These are phyloP conservation scores for Borovskyia barvae DNA, from an alignment of 208 protist genomes.

Conservation along the genomic window DNA sequence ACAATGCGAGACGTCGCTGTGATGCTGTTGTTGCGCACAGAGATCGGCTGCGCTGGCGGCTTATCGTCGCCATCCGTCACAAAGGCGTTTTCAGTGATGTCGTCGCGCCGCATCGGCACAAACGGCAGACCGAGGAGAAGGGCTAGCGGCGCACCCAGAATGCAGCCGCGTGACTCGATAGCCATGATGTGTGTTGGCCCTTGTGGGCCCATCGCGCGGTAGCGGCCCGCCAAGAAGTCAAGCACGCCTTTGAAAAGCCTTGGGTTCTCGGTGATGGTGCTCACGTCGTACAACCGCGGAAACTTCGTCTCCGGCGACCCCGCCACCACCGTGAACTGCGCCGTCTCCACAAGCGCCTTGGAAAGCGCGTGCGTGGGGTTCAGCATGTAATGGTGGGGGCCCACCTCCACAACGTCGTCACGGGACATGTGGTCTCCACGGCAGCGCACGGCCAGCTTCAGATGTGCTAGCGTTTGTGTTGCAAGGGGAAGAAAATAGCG, in stretches of 20 bases:
- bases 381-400: constrained; percentile 45
- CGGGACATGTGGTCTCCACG: background rate
- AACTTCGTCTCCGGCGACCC: background rate
- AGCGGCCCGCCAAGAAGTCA: constrained; percentile 61
- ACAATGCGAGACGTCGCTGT: constrained; percentile 55
- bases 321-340: constrained; percentile 14
- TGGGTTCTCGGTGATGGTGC: constrained; percentile 76
- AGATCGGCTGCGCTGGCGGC: constrained; percentile 24
- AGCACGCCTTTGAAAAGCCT: constrained; percentile 61
- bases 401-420: constrained; percentile 12
- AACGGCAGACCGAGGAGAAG: constrained; percentile 75
- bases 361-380: constrained; percentile 31
- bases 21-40: constrained; percentile 66
- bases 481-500: background rate
- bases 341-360: constrained; percentile 15
- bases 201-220: constrained; percentile 45
- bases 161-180: constrained; percentile 76
- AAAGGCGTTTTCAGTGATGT: constrained; percentile 29
- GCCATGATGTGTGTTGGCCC: constrained; percentile 75
- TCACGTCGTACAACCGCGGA: constrained; percentile 78
- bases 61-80: constrained; percentile 38
- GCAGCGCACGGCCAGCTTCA: no score
- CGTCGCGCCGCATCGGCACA: constrained; percentile 56
- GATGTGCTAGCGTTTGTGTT: constrained; percentile 1
- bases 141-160: constrained; percentile 78